These are phyloP conservation scores for Fusarium sp. DNA, from an alignment of 2,329 filamentous ascomycete genomes.

Conservation along the genomic window DNA sequence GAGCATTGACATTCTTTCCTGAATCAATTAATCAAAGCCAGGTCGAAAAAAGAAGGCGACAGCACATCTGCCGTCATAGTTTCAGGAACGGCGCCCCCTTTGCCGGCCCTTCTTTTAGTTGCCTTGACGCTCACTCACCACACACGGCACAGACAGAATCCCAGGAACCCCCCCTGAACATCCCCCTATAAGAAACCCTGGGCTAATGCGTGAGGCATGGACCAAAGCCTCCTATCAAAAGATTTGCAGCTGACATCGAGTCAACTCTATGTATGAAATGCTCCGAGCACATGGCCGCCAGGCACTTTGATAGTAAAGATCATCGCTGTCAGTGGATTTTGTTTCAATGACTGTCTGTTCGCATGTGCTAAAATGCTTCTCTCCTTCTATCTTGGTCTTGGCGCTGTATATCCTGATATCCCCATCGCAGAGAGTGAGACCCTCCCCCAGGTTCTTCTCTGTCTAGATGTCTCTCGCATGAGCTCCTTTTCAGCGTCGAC, in stretches of 20 bases:
- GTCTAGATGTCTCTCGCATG: neutral
- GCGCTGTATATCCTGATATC: constrained; percentile 14
- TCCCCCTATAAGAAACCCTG: neutral
- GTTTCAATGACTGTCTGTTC: constrained; percentile 6
- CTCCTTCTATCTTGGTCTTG: constrained; percentile 8
- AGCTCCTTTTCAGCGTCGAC: neutral
- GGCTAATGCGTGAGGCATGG: neutral
- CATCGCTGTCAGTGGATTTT: constrained; percentile 1
- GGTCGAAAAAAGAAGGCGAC: neutral
- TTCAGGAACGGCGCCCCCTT: constrained; percentile 19
- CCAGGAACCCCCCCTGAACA: neutral
- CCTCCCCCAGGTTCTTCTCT: constrained; percentile 18
- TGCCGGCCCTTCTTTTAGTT: neutral
- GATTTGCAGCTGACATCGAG: neutral
- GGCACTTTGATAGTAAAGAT: constrained; percentile 12
- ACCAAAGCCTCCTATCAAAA: neutral
- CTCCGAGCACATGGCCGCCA: constrained; percentile 2
- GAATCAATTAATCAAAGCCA: neutral
- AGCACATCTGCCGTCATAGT: constrained; percentile 6
- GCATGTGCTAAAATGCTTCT: neutral
- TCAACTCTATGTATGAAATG: constrained; percentile 5
- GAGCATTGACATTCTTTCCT: neutral
- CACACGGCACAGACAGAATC: neutral
- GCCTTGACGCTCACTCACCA: neutral
- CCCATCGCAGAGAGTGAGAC: neutral